phyloP scores from a whole-genome alignment of 208 protist genomes.

The Lotmaria passim region DNA sequence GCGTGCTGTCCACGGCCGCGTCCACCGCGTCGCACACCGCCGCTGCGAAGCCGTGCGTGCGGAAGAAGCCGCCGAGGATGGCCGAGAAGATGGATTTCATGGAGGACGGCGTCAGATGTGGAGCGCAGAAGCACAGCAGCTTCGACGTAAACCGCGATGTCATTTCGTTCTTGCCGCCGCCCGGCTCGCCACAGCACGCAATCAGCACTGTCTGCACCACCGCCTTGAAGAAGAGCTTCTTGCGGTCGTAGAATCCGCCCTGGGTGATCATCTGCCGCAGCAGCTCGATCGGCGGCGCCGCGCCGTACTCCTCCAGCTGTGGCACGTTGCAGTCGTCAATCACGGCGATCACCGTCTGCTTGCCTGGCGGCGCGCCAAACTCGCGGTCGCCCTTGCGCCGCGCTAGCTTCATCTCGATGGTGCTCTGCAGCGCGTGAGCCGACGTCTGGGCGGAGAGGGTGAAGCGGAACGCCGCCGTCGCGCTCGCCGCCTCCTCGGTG shows the following conservation, averaged over 20 bases:
- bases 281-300: constrained; percentile 94
- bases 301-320: constrained; percentile 93
- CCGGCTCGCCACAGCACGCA: constrained; percentile 93
- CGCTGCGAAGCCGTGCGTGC: constrained; percentile 39
- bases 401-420: constrained; percentile 93
- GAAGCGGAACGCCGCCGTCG: constrained; percentile 79
- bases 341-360: constrained; percentile 89
- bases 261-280: constrained; percentile 94
- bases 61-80: constrained; percentile 92
- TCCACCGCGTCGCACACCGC: constrained; percentile 53
- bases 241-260: constrained; percentile 91
- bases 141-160: constrained; percentile 91
- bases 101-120: constrained; percentile 84
- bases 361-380: constrained; percentile 83
- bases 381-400: constrained; percentile 88
- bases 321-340: constrained; percentile 97
- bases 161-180: constrained; percentile 94
- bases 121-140: constrained; percentile 92
- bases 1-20: constrained; percentile 90
- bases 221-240: constrained; percentile 93
- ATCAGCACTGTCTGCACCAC: constrained; percentile 91
- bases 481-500: constrained; percentile 71
- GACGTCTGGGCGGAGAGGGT: constrained; percentile 94
- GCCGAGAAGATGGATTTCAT: constrained; percentile 94
- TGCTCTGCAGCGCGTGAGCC: constrained; percentile 89